Evolutionary conservation across 2,329 filamentous ascomycete species (phyloP).

Genomic region (Decorospora gaudefroyi): DNA sequence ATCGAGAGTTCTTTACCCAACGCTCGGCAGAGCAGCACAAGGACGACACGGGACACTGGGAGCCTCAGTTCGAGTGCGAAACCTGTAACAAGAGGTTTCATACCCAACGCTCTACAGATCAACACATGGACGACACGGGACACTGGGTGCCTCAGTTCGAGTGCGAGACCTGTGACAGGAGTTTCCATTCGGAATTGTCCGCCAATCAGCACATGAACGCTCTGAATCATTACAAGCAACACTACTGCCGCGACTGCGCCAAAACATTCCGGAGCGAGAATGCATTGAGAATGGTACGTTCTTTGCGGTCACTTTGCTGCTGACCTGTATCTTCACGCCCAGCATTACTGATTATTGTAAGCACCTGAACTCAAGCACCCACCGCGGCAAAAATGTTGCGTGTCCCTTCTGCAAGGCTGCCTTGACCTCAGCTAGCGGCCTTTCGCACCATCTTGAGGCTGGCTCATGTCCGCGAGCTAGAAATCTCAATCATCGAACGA

Average conservation of each 20-base stretch:
- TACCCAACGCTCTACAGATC: conserved; percentile 2
- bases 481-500: conserved; percentile 53
- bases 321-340: background rate
- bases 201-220: conserved; percentile 4
- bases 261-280: conserved; percentile 1
- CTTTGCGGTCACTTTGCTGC: background rate
- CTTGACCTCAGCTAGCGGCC: conserved; percentile 58
- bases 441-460: conserved; percentile 61
- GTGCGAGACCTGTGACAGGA: conserved; percentile 4
- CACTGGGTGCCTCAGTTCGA: conserved; percentile 2
- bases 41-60: background rate
- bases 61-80: conserved; percentile 3
- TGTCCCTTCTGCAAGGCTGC: conserved; percentile 61
- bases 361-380: conserved; percentile 59
- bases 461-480: conserved; percentile 57
- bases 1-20: conserved; percentile 2
- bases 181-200: background rate
- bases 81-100: conserved; percentile 3
- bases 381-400: conserved; percentile 51
- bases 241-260: background rate
- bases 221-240: conserved; percentile 16
- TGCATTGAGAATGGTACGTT: conserved; percentile 11
- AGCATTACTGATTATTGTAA: conserved; percentile 1
- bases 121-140: conserved; percentile 14
- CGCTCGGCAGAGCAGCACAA: background rate